Conservation (phyloP, 257 asterid species). For the Capsicum chinense region DNA sequence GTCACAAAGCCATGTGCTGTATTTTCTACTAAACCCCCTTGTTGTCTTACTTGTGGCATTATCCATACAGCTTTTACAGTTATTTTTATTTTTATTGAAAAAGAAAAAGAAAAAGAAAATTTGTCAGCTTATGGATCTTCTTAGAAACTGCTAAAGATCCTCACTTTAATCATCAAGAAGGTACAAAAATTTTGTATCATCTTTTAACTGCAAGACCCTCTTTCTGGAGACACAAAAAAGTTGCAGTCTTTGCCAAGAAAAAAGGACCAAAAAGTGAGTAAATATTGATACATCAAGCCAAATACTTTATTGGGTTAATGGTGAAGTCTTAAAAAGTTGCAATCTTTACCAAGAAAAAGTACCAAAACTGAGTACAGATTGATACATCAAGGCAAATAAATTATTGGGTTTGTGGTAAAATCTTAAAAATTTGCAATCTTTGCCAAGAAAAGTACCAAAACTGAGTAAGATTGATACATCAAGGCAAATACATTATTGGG, state of each 20-base stretch:
- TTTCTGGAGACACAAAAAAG: slow-evolving; percentile 40
- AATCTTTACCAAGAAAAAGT: too few species aligned
- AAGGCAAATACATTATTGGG: too few species aligned
- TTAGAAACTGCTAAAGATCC: slow-evolving; percentile 44
- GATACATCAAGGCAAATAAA: too few species aligned
- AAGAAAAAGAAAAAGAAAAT: background rate
- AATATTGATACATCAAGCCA: too few species aligned
- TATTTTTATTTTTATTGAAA: background rate
- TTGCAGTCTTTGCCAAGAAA: slow-evolving; percentile 45
- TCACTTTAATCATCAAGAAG: slow-evolving; percentile 52
- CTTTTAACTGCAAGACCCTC: slow-evolving; percentile 37
- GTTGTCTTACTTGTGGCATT: slow-evolving; percentile 34
- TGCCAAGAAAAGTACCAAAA: too few species aligned
- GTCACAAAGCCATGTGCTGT: slow-evolving; percentile 54
- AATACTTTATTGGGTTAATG: too few species aligned
- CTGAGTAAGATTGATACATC: too few species aligned
- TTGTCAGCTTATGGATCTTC: slow-evolving; percentile 46
- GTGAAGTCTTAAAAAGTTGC: too few species aligned
- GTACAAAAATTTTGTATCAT: slow-evolving; percentile 45
- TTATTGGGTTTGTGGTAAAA: too few species aligned
- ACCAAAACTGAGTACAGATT: too few species aligned
- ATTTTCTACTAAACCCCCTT: slow-evolving; percentile 34
- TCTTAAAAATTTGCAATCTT: too few species aligned
- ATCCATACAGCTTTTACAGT: slow-evolving; percentile 36
- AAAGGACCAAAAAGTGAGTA: background rate